Conservation (phyloP, 2,329 filamentous ascomycete species). For the Penicillium carneum region DNA sequence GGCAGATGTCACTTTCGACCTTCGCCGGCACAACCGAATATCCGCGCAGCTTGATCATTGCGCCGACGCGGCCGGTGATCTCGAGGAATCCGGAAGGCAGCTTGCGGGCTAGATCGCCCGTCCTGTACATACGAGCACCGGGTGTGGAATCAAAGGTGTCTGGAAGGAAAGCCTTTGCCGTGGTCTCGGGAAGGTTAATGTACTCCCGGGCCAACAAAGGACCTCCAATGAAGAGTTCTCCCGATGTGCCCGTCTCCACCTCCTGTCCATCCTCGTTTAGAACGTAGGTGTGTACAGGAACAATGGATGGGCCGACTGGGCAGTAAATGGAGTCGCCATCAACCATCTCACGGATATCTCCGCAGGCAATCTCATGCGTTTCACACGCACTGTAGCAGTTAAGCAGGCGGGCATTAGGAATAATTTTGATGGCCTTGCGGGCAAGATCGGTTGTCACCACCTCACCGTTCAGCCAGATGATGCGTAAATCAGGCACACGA, state of each 20-base stretch:
- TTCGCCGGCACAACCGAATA: constrained; percentile 80
- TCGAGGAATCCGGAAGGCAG: constrained; percentile 73
- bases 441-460: constrained; percentile 81
- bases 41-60: constrained; percentile 81
- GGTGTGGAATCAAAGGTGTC: constrained; percentile 68
- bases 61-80: constrained; percentile 76
- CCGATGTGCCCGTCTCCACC: constrained; percentile 68
- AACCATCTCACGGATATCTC: constrained; percentile 74
- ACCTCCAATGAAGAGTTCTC: constrained; percentile 80
- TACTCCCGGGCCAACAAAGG: constrained; percentile 76
- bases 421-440: constrained; percentile 69
- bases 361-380: constrained; percentile 80
- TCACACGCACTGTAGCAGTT: constrained; percentile 86
- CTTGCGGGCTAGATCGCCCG: constrained; percentile 73
- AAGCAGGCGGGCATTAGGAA: constrained; percentile 73
- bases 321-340: constrained; percentile 71
- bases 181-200: constrained; percentile 79
- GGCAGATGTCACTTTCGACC: constrained; percentile 75
- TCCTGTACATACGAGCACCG: constrained; percentile 75
- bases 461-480: constrained; percentile 82
- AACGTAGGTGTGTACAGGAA: constrained; percentile 74
- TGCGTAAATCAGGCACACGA: constrained; percentile 70
- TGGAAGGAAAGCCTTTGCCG: constrained; percentile 72
- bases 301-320: constrained; percentile 74
- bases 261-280: constrained; percentile 72